A percentile compares a stretch with the other conserved stretches of the same genome.
Conservation (phyloP, 805 yeast genomes). For the Lipomyces spencermartinsiae region DNA sequence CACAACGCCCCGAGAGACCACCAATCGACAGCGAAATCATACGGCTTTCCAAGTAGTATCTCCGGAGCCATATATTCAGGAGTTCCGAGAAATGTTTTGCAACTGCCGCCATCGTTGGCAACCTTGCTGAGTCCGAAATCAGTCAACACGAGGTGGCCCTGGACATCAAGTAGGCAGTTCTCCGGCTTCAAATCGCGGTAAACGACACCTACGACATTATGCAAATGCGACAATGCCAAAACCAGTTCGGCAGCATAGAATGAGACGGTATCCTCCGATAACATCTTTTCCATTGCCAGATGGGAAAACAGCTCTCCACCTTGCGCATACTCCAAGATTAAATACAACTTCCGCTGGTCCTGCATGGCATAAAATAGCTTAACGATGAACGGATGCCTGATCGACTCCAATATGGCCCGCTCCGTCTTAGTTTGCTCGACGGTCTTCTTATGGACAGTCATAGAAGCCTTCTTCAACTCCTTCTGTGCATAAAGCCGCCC, state of each 20-base stretch:
- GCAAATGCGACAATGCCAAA: constrained; percentile 76
- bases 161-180: constrained; percentile 75
- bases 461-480: constrained; percentile 80
- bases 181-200: constrained; percentile 91
- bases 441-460: constrained; percentile 62
- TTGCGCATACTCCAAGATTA: constrained; percentile 79
- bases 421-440: constrained; percentile 83
- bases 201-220: constrained; percentile 73
- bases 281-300: constrained; percentile 55
- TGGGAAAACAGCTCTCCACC: constrained; percentile 87
- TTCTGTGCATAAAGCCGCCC: constrained; percentile 83
- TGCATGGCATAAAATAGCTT: constrained; percentile 83
- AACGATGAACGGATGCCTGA: constrained; percentile 82
- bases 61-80: constrained; percentile 93
- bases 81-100: constrained; percentile 71
- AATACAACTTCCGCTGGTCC: constrained; percentile 74
- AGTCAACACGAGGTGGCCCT: constrained; percentile 82
- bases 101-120: constrained; percentile 51
- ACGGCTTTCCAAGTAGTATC: constrained; percentile 74
- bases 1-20: constrained; percentile 88
- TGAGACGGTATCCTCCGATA: constrained; percentile 65
- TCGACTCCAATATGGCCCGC: constrained; percentile 70
- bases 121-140: constrained; percentile 78
- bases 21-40: constrained; percentile 85
- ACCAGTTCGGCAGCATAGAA: constrained; percentile 83